Base-by-base conservation (phyloP, 164 flowering plant species). In the Stephania japonica region DNA sequence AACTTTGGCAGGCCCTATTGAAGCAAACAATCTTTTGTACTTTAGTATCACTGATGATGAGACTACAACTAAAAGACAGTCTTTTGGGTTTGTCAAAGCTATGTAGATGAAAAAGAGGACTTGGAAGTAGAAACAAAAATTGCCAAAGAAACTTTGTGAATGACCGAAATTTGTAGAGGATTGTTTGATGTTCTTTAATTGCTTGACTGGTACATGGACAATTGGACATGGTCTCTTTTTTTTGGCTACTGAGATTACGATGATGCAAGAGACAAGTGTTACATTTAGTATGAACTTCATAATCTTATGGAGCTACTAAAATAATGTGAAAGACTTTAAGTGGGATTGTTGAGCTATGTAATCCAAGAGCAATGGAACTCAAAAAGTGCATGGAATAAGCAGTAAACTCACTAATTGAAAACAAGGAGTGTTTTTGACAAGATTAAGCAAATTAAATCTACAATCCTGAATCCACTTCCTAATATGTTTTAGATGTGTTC, bases 401-500 rank as follows among this genome's bases (percentile, higher is more conserved):
- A 32, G 38, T 32, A 32, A 32, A 32, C 38, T 32, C 38, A 32
- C 38, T 32, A 32, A 32, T 32, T 32, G 38, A 32, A 32, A 32
- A 32, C 38, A 32, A 32, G 38, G 38, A 0, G 38, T 32, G 3
- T 32, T 32, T 32, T 32, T 0, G n/a, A 59, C 21, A 59, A 59
- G 10, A 59, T 6, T 59, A 59, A 59, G n/a, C 7, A 56, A 19
- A 59, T 7, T 10, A 59, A 59, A 19, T 59, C 64, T 59, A 59
- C 64, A 59, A 59, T 59, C 38, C 38, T 32, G 38, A 32, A 32
- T 32, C 64, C 6, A 59, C 23, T 7, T n/a, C 21, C 24, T 6
- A 59, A 59, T 59, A 59, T 59, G 64, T 24, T 64, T 64, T 38
- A 64, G 32, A 64, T 24, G 32, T 64, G 67, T 64, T 64, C 24